Base-by-base conservation (phyloP, 2,329 filamentous ascomycete genomes). In the Tolypocladium album region DNA sequence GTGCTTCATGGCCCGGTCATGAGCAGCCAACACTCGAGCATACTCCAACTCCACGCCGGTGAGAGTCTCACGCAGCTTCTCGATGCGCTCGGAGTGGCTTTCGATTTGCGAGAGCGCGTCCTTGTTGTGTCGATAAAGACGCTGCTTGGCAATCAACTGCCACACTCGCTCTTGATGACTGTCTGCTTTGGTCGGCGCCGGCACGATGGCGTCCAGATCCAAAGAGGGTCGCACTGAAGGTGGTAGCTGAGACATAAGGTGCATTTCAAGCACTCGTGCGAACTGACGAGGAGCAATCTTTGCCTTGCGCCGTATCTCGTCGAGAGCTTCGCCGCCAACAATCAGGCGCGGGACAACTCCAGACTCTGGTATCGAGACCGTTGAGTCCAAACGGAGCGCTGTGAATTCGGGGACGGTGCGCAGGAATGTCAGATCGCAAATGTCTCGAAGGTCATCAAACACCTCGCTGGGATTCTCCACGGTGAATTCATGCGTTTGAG, bases 381-480 rank as follows among this genome's bases (percentile, higher is more conserved):
- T 67, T 6, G 78, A 78, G 67, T 88, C 81, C 61, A 90, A 75
- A 55, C 71, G 75, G 8, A 90, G 75, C 0, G 75, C 70, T 3
- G 74, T 73, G 68, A 90, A 89, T 11, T 82, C 79, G 0, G 85
- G 78, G 4, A 82, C 75, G 11, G 73, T 76, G 59, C 83, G 83
- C 4, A 94, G 78, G 64, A 85, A 86, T 5, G 78, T 76, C 39
- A 93, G 76, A 67, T 95, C 90, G 66, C 85, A 87, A 58, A 88
- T 78, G 69, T 94, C 90, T 65, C 90, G 84, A 67, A 95, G 78
- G 61, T 90, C 85, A 68, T 94, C 89, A 66, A 95, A 95, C 1
- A 82, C 85, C 69, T 93, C 89, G 68, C 90, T 97, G 0, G 94
- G 95, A 63, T 97, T 93, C 75, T 99, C 94, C 7, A 99, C 87